These are phyloP conservation scores for Collybia mongolica DNA, from an alignment of 768 basidiomycete genomes.

Conservation along the genomic window DNA sequence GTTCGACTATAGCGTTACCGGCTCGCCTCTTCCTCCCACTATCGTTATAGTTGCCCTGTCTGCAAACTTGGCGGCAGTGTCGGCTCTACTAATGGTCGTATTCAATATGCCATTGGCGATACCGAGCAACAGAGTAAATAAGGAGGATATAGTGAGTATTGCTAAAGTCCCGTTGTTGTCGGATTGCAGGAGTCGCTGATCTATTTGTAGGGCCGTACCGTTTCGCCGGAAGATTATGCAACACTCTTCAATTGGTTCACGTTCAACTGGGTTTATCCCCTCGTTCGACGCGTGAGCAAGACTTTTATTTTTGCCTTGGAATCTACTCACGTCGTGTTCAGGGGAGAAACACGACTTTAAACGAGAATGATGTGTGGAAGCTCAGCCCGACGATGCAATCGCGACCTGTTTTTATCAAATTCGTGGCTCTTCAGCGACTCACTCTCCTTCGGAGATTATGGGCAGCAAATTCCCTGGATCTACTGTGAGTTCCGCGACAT, in stretches of 20 bases:
- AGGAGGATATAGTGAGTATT: slow-evolving; percentile 59
- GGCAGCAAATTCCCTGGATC: slow-evolving; percentile 45
- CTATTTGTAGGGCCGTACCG: slow-evolving; percentile 40
- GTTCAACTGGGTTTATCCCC: slow-evolving; percentile 70
- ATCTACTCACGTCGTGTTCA: slow-evolving; percentile 8
- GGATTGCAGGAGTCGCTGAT: background rate
- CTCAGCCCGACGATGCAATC: slow-evolving; percentile 70
- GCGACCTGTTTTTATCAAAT: slow-evolving; percentile 56
- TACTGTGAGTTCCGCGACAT: slow-evolving; percentile 31
- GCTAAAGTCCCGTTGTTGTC: background rate
- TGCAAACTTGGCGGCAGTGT: slow-evolving; percentile 43
- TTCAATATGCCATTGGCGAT: slow-evolving; percentile 64
- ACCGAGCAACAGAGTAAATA: slow-evolving; percentile 52
- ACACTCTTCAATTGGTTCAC: slow-evolving; percentile 70
- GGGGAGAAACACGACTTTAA: slow-evolving; percentile 54
- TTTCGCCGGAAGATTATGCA: slow-evolving; percentile 79
- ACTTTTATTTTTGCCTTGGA: background rate
- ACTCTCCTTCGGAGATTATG: slow-evolving; percentile 43
- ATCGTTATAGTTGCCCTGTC: slow-evolving; percentile 24
- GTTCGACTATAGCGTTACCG: slow-evolving; percentile 48
- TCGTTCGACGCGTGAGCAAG: slow-evolving; percentile 45
- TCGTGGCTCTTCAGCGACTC: slow-evolving; percentile 22
- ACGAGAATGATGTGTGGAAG: slow-evolving; percentile 71
- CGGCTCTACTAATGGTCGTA: slow-evolving; percentile 43
- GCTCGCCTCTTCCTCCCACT: slow-evolving; percentile 37